Conservation (phyloP, 1,284 basidiomycete species). For the Puccinia hordei region DNA sequence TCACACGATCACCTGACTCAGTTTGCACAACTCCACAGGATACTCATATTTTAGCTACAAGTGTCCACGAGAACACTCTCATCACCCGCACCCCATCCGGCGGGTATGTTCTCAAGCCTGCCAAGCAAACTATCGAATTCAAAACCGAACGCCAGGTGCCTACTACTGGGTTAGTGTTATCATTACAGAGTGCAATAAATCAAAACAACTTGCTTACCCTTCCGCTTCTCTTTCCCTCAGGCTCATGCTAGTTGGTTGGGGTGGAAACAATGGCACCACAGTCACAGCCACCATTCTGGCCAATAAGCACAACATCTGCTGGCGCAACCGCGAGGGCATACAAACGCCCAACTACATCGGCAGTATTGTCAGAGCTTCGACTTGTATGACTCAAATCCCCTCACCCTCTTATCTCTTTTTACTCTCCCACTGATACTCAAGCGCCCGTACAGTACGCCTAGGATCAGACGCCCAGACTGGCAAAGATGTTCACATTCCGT, state of each 20-base stretch:
- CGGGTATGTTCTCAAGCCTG: conserved; percentile 62
- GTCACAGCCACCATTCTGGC: conserved; percentile 92
- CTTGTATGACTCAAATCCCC: conserved; percentile 15
- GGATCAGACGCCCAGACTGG: conserved; percentile 79
- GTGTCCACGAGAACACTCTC: conserved; percentile 34
- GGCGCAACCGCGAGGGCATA: conserved; percentile 89
- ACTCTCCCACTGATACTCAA: neutral
- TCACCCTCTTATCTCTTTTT: neutral
- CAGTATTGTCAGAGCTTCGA: conserved; percentile 41
- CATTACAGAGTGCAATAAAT: neutral
- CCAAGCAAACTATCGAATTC: conserved; percentile 81
- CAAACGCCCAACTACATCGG: conserved; percentile 96
- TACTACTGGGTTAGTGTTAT: conserved; percentile 80
- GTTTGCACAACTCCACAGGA: conserved; percentile 9
- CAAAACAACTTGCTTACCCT: conserved; percentile 46
- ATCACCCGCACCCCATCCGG: conserved; percentile 26
- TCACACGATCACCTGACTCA: neutral
- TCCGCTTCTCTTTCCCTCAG: conserved; percentile 62
- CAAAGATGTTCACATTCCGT: conserved; percentile 89
- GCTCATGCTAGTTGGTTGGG: conserved; percentile 93
- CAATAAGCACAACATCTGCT: conserved; percentile 90
- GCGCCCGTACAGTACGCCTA: conserved; percentile 68
- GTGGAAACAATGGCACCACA: conserved; percentile 96
- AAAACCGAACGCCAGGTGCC: conserved; percentile 82
- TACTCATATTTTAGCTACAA: conserved; percentile 40